Evolutionary conservation across 768 basidiomycete genomes (phyloP), one percentile per base, ranked within the genome.

Genomic region (Tulasnella sp.): DNA sequence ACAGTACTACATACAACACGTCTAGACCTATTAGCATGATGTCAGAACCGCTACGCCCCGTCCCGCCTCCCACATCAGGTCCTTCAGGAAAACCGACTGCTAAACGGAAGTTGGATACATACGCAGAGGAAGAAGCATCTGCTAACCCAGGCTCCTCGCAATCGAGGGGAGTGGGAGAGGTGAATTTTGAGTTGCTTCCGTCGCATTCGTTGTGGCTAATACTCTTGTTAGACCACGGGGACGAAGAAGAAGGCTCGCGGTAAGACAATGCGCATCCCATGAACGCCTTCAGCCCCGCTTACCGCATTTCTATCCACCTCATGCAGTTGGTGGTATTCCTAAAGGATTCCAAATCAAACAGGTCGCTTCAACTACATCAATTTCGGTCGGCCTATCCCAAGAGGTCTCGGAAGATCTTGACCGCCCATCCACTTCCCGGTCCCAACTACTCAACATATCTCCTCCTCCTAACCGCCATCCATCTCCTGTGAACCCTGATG

Each of bases 401-500:
- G 67, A 44, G 35, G 22, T 44, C 22, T 67, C 67, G 17, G 36
- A 67, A 17, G 67, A 67, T 44, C 39, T 22, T 16, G 42, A 44
- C 40, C 67, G 32, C 14, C 67, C 67, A 41, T 67, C 67, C 32
- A 39, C 69, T 52, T 47, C 47, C 1, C 32, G 11, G 12, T 52
- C 69, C 47, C 47, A 42, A 11, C 29, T 32, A 17, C 69, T 62
- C 26, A 3, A 22, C 32, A 22, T 65, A 4, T 72, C 71, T 32
- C 71, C 71, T 22, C 71, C 71, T 72, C 71, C 71, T 4, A 72
- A 72, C 35, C 71, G 71, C n/a, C 71, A 64, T 29, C 71, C 71
- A 7, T 26, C 39, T n/a, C 37, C 39, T 14, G 29, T 40, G 8
- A 72, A 72, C 59, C 71, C 71, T 12, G 71, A 72, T 40, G 71